phyloP scores from a whole-genome alignment of 495 filamentous ascomycete genomes.

The Parathielavia hyrcaniae region DNA sequence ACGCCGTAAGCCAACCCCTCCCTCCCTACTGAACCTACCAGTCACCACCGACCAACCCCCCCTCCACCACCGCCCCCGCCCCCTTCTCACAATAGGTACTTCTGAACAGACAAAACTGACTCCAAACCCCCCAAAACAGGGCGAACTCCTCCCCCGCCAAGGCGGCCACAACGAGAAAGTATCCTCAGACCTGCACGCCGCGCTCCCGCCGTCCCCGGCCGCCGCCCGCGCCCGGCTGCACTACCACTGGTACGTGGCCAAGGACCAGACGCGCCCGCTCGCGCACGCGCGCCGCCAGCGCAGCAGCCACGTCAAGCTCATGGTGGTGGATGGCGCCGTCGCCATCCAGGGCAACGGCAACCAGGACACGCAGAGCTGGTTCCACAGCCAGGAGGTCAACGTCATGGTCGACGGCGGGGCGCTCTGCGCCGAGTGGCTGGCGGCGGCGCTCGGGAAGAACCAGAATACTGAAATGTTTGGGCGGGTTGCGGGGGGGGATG shows the following conservation, averaged over 20 bases:
- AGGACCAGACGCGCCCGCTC: conserved; percentile 63
- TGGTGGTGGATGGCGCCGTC: conserved; percentile 63
- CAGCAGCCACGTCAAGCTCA: conserved; percentile 68
- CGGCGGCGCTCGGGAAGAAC: conserved; percentile 55
- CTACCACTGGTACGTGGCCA: conserved; percentile 62
- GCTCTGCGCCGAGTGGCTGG: conserved; percentile 58
- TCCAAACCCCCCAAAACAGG: conserved; percentile 35
- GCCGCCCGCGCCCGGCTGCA: conserved; percentile 46
- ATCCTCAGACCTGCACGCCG: conserved; percentile 50
- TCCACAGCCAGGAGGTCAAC: conserved; percentile 70
- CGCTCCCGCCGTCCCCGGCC: conserved; percentile 40
- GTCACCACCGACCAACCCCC: too few relatives aligned
- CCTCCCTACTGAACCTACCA: too few relatives aligned
- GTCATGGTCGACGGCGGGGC: conserved; percentile 58
- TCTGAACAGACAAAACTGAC: neutral
- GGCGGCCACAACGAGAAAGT: conserved; percentile 71
- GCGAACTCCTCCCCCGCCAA: conserved; percentile 67
- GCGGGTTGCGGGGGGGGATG: conserved; percentile 48
- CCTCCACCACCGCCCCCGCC: too few relatives aligned
- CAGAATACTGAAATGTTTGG: conserved; percentile 67
- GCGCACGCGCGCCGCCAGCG: conserved; percentile 55
- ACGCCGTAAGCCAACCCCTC: conserved; percentile 44
- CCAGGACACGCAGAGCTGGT: conserved; percentile 77
- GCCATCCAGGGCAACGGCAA: conserved; percentile 71
- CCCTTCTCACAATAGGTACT: neutral